phyloP scores from a whole-genome alignment of 345 rosid genomes.

The Viola odorata region DNA sequence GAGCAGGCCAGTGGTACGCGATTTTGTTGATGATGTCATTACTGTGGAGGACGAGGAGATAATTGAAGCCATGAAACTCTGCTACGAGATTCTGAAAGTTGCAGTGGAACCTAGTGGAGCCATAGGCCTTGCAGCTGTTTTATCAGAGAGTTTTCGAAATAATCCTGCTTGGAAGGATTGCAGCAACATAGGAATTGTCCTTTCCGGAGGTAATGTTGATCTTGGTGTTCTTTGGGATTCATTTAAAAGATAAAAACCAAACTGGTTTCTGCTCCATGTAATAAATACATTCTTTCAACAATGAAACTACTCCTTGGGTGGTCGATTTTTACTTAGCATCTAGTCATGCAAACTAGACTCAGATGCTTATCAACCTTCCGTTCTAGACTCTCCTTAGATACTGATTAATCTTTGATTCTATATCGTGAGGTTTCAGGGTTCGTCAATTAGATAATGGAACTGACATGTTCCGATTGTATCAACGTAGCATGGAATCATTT shows the following conservation, averaged over 20 bases:
- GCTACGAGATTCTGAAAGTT: slow-evolving; percentile 76
- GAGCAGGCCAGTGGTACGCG: slow-evolving; percentile 74
- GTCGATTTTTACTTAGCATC: too few species aligned
- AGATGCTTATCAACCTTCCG: too few species aligned
- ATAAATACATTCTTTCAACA: too few species aligned
- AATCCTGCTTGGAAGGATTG: slow-evolving; percentile 51
- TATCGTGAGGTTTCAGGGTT: too few species aligned
- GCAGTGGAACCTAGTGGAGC: slow-evolving; percentile 93
- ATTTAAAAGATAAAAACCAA: slow-evolving; percentile 20
- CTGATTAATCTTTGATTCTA: too few species aligned
- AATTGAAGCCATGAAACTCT: slow-evolving; percentile 75
- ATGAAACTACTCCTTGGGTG: too few species aligned
- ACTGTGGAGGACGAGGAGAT: slow-evolving; percentile 64
- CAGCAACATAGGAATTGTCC: slow-evolving; percentile 55
- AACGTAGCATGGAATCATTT: too few species aligned
- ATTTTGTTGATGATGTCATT: slow-evolving; percentile 66
- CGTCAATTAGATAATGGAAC: too few species aligned
- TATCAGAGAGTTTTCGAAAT: slow-evolving; percentile 50
- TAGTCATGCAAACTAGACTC: too few species aligned
- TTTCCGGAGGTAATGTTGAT: slow-evolving; percentile 87
- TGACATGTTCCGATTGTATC: too few species aligned
- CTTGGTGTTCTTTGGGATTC: slow-evolving; percentile 69
- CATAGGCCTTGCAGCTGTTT: slow-evolving; percentile 87
- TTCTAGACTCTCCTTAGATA: too few species aligned
- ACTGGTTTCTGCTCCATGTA: neutral